Conservation (phyloP, 2,329 filamentous ascomycete genomes). For the Trichoderma sp. region DNA sequence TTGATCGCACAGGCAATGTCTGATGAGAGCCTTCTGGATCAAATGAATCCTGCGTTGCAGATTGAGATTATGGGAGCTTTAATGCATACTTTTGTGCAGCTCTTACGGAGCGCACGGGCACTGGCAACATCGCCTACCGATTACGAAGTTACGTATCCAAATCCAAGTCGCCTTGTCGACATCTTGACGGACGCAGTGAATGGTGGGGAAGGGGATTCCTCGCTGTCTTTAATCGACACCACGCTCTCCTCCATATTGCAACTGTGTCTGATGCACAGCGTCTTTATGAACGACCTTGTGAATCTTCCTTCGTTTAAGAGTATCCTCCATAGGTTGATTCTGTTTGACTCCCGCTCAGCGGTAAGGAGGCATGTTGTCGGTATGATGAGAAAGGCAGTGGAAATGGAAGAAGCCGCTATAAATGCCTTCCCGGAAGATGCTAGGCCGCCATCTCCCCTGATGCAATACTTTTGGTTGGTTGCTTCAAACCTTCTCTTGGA, state of each 20-base stretch:
- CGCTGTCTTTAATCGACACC: constrained; percentile 28
- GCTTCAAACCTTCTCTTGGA: constrained; percentile 35
- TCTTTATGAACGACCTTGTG: constrained; percentile 32
- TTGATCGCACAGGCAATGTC: constrained; percentile 61
- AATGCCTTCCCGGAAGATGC: not conserved
- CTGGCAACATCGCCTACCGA: not conserved
- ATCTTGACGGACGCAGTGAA: constrained; percentile 29
- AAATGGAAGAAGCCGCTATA: constrained; percentile 17
- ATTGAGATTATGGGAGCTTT: constrained; percentile 30
- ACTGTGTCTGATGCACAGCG: constrained; percentile 28
- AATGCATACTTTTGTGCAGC: constrained; percentile 29
- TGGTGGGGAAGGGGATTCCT: constrained; percentile 24
- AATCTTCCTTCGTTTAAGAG: constrained; percentile 25
- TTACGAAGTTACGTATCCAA: not conserved
- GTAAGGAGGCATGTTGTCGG: constrained; percentile 34
- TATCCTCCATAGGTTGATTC: constrained; percentile 28
- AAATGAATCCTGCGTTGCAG: constrained; percentile 26
- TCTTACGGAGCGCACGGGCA: constrained; percentile 27
- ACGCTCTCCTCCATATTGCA: constrained; percentile 31
- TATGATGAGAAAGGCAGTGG: constrained; percentile 33
- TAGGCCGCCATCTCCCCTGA: constrained; percentile 18
- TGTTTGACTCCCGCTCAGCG: constrained; percentile 28
- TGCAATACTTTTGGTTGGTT: constrained; percentile 33
- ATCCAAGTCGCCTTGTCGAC: constrained; percentile 23
- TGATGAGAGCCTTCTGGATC: constrained; percentile 51